Evolutionary conservation across 257 asterid genomes (phyloP).

Genomic region (Petrea volubilis): DNA sequence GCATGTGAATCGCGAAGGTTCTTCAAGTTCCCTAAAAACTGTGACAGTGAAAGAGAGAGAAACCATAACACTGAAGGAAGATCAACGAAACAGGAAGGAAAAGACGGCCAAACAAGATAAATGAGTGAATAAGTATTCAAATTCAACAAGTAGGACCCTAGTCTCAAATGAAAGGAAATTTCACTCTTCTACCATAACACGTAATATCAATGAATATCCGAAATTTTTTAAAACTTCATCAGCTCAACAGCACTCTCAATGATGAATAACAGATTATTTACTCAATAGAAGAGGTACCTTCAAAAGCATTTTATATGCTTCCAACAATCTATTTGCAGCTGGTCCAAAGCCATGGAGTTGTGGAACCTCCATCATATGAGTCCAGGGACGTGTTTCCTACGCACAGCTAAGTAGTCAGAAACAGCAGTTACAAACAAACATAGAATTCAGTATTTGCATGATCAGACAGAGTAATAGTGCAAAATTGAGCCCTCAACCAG

Average conservation of each 20-base stretch:
- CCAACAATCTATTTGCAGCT: constrained; percentile 91
- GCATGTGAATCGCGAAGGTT: constrained; percentile 93
- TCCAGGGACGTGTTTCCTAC: constrained; percentile 99
- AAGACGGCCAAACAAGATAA: neutral
- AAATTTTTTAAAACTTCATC: neutral
- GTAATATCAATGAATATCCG: neutral
- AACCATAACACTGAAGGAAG: constrained; percentile 7
- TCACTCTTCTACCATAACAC: constrained; percentile 15
- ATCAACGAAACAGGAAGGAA: neutral
- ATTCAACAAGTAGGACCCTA: neutral
- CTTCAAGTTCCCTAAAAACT: constrained; percentile 94
- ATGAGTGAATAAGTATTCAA: neutral
- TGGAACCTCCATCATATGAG: constrained; percentile 99
- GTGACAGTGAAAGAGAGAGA: constrained; percentile 12
- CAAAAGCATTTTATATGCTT: constrained; percentile 96
- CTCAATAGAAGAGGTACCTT: constrained; percentile 55
- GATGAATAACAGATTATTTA: constrained; percentile 14
- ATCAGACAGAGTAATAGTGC: neutral
- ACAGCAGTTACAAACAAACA: neutral
- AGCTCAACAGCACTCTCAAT: constrained; percentile 13
- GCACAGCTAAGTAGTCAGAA: constrained; percentile 20
- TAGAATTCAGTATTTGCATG: neutral
- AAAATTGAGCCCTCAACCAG: constrained; percentile 17
- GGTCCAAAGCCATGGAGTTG: constrained; percentile 99
- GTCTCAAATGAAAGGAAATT: too few relatives aligned